These are phyloP conservation scores for Fagus sylvatica DNA, from an alignment of 306 rosid species.

Conservation along the genomic window DNA sequence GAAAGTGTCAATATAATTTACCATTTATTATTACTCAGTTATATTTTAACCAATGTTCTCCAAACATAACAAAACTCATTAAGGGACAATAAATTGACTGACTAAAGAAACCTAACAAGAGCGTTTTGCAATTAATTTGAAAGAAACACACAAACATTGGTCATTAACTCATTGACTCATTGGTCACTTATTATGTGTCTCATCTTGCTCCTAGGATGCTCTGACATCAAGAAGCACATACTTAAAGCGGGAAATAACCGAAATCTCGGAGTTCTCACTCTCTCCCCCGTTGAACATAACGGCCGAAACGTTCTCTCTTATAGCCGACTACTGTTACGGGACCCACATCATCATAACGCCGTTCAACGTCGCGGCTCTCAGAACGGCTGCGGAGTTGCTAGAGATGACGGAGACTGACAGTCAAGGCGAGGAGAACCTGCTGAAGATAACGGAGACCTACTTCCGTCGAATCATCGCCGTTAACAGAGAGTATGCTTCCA, in stretches of 20 bases:
- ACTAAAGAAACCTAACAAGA: too few relatives aligned
- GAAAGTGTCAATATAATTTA: too few relatives aligned
- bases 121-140: too few relatives aligned
- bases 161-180: neutral
- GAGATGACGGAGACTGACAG: conserved; percentile 53
- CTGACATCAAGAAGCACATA: conserved; percentile 58
- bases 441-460: conserved; percentile 49
- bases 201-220: conserved; percentile 52
- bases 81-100: too few relatives aligned
- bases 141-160: too few relatives aligned
- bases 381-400: conserved; percentile 75
- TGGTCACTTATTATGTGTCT: neutral
- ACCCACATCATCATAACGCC: conserved; percentile 51
- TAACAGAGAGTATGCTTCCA: conserved; percentile 48
- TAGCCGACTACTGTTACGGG: conserved; percentile 78
- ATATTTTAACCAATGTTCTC: too few relatives aligned
- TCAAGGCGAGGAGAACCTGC: conserved; percentile 40
- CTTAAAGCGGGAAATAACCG: conserved; percentile 62
- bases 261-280: conserved; percentile 48
- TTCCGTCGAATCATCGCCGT: conserved; percentile 48
- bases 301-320: conserved; percentile 52
- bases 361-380: conserved; percentile 62
- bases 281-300: conserved; percentile 80
- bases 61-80: too few relatives aligned
- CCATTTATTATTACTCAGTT: too few relatives aligned